Conservation (phyloP, 306 rosid genomes). For the Delonix regia region DNA sequence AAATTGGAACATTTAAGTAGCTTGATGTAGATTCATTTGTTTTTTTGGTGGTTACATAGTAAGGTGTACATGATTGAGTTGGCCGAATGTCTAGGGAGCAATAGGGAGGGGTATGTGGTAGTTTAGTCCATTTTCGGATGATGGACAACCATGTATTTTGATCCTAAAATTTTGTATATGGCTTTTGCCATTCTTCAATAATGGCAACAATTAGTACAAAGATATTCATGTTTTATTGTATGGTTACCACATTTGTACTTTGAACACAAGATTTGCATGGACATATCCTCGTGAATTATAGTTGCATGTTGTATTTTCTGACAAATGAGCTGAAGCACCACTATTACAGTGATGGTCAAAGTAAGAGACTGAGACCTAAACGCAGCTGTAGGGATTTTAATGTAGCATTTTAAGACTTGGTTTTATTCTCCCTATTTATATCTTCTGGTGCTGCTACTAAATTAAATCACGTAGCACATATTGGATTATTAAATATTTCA, state of each 20-base stretch:
- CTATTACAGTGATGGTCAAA: background rate
- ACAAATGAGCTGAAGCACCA: background rate
- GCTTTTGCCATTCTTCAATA: slow-evolving; percentile 8
- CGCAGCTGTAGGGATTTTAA: background rate
- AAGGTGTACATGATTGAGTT: background rate
- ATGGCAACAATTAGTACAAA: background rate
- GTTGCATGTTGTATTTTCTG: background rate
- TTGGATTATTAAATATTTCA: too few relatives aligned
- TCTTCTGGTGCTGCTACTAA: too few relatives aligned
- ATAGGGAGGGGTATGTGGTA: slow-evolving; percentile 21
- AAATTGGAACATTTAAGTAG: slow-evolving; percentile 9
- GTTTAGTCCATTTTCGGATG: slow-evolving; percentile 3
- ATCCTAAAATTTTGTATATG: slow-evolving; percentile 41
- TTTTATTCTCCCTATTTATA: too few relatives aligned
- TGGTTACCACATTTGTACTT: too few relatives aligned
- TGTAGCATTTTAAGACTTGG: background rate
- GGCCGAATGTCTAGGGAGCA: slow-evolving; percentile 17
- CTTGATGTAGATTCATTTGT: slow-evolving; percentile 5
- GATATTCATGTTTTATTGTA: background rate
- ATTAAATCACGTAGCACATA: too few relatives aligned
- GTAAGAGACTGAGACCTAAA: background rate
- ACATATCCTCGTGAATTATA: background rate
- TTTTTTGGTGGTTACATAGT: background rate
- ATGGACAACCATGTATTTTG: slow-evolving; percentile 29
- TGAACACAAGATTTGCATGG: background rate